A percentile compares a stretch with the other conserved stretches of the same genome.
These are phyloP conservation scores for Endocalyx cinctus DNA, from an alignment of 2,329 filamentous ascomycete genomes.

Conservation along the genomic window DNA sequence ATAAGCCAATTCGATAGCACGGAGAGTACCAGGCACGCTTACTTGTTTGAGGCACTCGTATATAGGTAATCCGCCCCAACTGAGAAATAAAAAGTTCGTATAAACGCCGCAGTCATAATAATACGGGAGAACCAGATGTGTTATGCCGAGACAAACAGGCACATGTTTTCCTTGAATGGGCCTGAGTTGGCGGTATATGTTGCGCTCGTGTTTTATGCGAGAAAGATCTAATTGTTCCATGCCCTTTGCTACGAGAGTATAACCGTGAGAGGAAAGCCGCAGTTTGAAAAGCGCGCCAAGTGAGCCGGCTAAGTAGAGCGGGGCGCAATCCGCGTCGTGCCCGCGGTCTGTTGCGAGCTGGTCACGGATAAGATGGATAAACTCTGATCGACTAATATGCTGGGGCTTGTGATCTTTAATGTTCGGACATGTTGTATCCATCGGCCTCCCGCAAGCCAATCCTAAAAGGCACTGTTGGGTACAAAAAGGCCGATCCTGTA, in stretches of 20 bases:
- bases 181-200: constrained; percentile 25
- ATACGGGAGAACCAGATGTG: constrained; percentile 25
- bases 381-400: constrained; percentile 21
- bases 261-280: constrained; percentile 28
- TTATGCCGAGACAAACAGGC: constrained; percentile 30
- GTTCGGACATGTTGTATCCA: constrained; percentile 28
- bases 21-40: constrained; percentile 6
- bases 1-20: constrained; percentile 6
- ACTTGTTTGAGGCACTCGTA: constrained; percentile 9
- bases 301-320: constrained; percentile 24
- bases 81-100: constrained; percentile 29
- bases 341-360: constrained; percentile 28
- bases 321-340: constrained; percentile 22
- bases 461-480: constrained; percentile 26
- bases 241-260: constrained; percentile 36
- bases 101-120: constrained; percentile 27
- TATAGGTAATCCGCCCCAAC: constrained; percentile 25
- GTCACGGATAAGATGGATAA: constrained; percentile 20
- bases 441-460: constrained; percentile 46
- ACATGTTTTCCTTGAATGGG: constrained; percentile 28
- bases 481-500: constrained; percentile 12
- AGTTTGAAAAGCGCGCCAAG: constrained; percentile 34
- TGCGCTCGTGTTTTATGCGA: constrained; percentile 24
- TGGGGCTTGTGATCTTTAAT: constrained; percentile 14
- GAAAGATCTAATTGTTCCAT: constrained; percentile 20